Conservation (phyloP, 1,139 yeast genomes). For the Scheffersomyces illinoinensis region DNA sequence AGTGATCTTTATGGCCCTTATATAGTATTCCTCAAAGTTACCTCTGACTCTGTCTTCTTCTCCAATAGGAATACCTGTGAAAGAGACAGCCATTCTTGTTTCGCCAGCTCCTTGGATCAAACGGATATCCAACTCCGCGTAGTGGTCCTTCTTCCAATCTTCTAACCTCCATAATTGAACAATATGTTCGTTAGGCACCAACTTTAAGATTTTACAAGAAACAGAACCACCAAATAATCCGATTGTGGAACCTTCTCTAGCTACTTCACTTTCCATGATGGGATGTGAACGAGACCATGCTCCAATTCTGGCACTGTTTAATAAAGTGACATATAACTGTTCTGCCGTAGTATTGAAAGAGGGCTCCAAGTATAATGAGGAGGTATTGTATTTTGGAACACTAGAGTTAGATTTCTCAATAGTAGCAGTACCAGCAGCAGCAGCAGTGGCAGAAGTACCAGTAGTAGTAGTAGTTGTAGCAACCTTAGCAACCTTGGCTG, state of each 20-base stretch:
- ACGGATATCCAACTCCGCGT: slow-evolving; percentile 63
- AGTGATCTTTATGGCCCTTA: slow-evolving; percentile 82
- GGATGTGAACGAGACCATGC: slow-evolving; percentile 91
- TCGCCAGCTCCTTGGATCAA: slow-evolving; percentile 80
- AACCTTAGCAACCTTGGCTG: slow-evolving; percentile 20
- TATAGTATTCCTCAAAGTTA: slow-evolving; percentile 87
- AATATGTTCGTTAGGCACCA: slow-evolving; percentile 59
- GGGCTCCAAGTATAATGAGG: slow-evolving; percentile 76
- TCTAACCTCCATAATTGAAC: slow-evolving; percentile 82
- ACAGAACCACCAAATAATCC: slow-evolving; percentile 89
- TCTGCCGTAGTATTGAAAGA: slow-evolving; percentile 85
- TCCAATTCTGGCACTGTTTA: slow-evolving; percentile 73
- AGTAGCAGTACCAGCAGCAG: slow-evolving; percentile 8
- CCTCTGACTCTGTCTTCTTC: slow-evolving; percentile 86
- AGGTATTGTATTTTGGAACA: slow-evolving; percentile 72
- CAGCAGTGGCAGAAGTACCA: slow-evolving; percentile 5
- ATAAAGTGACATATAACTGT: slow-evolving; percentile 73
- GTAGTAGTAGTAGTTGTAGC: slow-evolving; percentile 9
- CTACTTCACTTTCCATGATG: slow-evolving; percentile 49
- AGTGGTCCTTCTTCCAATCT: slow-evolving; percentile 86
- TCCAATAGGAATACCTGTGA: slow-evolving; percentile 95
- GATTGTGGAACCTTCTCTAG: slow-evolving; percentile 63
- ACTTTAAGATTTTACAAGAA: slow-evolving; percentile 62
- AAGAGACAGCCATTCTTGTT: slow-evolving; percentile 74
- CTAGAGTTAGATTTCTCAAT: slow-evolving; percentile 5